phyloP scores from a whole-genome alignment of 177 flowering plant species.

The Tripterygium wilfordii region DNA sequence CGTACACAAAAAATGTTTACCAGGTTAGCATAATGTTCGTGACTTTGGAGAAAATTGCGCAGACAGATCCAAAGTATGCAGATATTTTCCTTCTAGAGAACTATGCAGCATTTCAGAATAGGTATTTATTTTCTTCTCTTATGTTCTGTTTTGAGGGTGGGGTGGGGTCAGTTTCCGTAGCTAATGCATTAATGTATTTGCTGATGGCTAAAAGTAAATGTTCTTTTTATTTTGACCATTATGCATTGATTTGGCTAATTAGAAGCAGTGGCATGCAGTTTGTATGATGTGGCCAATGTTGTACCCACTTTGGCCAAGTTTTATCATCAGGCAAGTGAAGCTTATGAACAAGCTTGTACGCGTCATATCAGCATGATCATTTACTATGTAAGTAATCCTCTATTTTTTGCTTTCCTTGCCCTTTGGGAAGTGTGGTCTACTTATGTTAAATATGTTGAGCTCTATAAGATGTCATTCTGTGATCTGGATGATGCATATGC shows the following conservation, averaged over 20 bases:
- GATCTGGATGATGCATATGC: too few relatives aligned
- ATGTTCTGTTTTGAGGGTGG: not conserved
- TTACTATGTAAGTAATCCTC: slow-evolving; percentile 59
- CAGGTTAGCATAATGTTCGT: slow-evolving; percentile 89
- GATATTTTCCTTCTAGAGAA: slow-evolving; percentile 89
- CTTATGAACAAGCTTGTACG: slow-evolving; percentile 96
- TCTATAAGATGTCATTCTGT: too few relatives aligned
- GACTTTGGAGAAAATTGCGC: slow-evolving; percentile 89
- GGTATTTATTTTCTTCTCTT: slow-evolving; percentile 40
- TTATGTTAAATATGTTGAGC: too few relatives aligned
- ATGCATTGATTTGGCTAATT: too few relatives aligned
- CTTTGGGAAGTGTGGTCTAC: too few relatives aligned
- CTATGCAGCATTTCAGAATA: slow-evolving; percentile 97
- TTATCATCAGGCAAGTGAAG: slow-evolving; percentile 97
- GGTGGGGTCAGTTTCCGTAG: too few relatives aligned
- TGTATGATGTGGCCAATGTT: slow-evolving; percentile 96
- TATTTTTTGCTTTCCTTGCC: not conserved
- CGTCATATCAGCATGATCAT: slow-evolving; percentile 92
- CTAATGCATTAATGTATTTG: too few relatives aligned
- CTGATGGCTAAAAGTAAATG: too few relatives aligned
- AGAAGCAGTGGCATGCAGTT: slow-evolving; percentile 45
- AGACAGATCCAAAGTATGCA: slow-evolving; percentile 79
- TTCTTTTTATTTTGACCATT: not conserved
- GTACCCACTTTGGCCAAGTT: slow-evolving; percentile 96
- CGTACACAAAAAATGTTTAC: slow-evolving; percentile 10